These are phyloP conservation scores for Ormosia emarginata DNA, from an alignment of 306 rosid species.

Conservation along the genomic window DNA sequence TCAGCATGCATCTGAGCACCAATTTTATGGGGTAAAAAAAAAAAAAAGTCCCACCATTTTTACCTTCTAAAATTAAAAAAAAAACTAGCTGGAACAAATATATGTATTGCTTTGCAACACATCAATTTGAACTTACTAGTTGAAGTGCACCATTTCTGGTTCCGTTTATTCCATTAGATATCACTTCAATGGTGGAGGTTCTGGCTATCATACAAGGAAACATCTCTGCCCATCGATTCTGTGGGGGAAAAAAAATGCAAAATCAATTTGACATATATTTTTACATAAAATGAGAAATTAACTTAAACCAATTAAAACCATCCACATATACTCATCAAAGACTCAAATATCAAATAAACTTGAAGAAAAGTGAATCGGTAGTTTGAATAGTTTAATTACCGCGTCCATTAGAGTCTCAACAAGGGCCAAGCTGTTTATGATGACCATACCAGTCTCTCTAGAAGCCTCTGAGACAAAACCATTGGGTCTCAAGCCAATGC, in stretches of 20 bases:
- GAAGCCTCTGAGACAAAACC: conserved; percentile 82
- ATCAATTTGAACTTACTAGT: conserved; percentile 40
- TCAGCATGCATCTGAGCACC: conserved; percentile 82
- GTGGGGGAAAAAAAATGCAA: neutral
- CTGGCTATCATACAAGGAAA: conserved; percentile 86
- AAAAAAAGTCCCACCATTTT: neutral
- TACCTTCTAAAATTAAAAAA: neutral
- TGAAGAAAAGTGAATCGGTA: neutral
- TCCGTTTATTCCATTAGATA: conserved; percentile 81
- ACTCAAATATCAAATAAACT: neutral
- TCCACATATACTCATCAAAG: neutral
- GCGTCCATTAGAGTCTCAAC: conserved; percentile 93
- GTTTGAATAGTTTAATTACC: conserved; percentile 29
- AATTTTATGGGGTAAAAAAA: neutral
- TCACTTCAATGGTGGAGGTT: conserved; percentile 68
- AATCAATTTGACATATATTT: neutral
- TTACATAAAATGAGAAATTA: neutral
- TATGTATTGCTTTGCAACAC: neutral
- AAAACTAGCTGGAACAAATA: neutral
- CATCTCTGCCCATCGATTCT: conserved; percentile 97
- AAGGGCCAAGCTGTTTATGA: conserved; percentile 82
- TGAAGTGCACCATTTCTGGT: conserved; percentile 89
- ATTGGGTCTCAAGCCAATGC: conserved; percentile 79
- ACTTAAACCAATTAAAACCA: neutral
- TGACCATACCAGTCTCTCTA: conserved; percentile 81